A percentile compares a stretch with the other conserved stretches of the same genome.
These are phyloP conservation scores for Cyathus striatus DNA, from an alignment of 768 basidiomycete species.

Conservation along the genomic window DNA sequence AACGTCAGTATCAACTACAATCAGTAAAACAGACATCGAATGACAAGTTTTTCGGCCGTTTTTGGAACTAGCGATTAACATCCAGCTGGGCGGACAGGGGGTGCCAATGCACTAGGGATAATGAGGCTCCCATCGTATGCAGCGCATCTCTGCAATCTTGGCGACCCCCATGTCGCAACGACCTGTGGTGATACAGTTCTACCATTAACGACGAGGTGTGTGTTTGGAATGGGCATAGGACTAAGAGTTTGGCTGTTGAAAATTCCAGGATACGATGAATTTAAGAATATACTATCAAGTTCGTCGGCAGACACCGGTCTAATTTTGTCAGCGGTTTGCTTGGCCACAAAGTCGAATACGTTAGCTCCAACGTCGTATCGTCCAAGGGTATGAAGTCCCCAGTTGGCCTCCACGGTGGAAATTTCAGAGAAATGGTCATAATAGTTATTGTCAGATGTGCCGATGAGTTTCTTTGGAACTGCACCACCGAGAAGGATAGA, in stretches of 20 bases:
- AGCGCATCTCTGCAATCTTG: conserved; percentile 15
- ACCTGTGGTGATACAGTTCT: conserved; percentile 17
- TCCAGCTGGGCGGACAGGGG: conserved; percentile 11
- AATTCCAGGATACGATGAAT: conserved; percentile 20
- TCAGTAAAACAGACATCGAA: too few species aligned
- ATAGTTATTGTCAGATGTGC: conserved; percentile 45
- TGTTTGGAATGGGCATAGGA: conserved; percentile 18
- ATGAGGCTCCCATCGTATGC: conserved; percentile 14
- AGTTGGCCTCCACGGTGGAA: conserved; percentile 55
- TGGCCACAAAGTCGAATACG: conserved; percentile 48
- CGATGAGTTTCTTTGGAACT: conserved; percentile 33
- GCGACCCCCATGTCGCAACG: conserved; percentile 16
- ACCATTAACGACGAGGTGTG: conserved; percentile 16
- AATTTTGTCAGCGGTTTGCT: conserved; percentile 36
- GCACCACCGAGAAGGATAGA: conserved; percentile 36
- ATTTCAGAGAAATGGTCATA: conserved; percentile 60
- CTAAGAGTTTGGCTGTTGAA: conserved; percentile 11
- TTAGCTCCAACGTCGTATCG: conserved; percentile 54
- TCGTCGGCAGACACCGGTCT: conserved; percentile 5
- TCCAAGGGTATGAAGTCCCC: conserved; percentile 56
- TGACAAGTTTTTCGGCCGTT: too few species aligned
- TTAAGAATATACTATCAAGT: conserved; percentile 10
- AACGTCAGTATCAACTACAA: too few species aligned
- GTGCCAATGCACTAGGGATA: conserved; percentile 9
- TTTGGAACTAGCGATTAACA: conserved; percentile 9